Conservation (phyloP, 805 yeast species). For the Candida dajiaensis region DNA sequence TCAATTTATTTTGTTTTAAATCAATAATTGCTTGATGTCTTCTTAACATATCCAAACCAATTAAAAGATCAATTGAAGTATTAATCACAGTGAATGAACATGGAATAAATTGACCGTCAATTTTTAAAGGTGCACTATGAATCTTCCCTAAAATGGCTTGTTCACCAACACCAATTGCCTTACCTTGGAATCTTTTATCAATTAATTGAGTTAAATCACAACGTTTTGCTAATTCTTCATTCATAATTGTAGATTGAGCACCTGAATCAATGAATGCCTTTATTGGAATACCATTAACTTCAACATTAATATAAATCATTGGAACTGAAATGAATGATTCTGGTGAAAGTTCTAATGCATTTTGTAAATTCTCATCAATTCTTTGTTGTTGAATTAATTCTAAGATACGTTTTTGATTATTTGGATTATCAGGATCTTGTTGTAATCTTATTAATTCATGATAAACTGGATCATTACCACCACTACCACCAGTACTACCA, state of each 20-base stretch:
- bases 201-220: conserved; percentile 67
- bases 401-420: conserved; percentile 55
- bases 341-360: conserved; percentile 84
- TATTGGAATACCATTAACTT: conserved; percentile 72
- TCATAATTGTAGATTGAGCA: conserved; percentile 84
- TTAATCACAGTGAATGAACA: conserved; percentile 72
- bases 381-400: conserved; percentile 66
- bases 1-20: conserved; percentile 55
- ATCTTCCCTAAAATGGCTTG: conserved; percentile 75
- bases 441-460: conserved; percentile 48
- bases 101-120: conserved; percentile 60
- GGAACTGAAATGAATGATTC: conserved; percentile 79
- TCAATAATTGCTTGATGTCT: conserved; percentile 84
- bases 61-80: conserved; percentile 61
- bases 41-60: conserved; percentile 89
- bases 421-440: conserved; percentile 66
- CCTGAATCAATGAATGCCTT: conserved; percentile 97
- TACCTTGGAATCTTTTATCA: conserved; percentile 75
- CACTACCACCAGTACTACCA: no score
- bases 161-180: conserved; percentile 88
- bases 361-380: conserved; percentile 71
- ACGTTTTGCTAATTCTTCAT: conserved; percentile 67
- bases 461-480: conserved; percentile 21
- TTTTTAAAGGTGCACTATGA: conserved; percentile 80
- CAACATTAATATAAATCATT: conserved; percentile 77